Base-by-base conservation (phyloP, 306 rosid species). In the Cucurbita maxima region DNA sequence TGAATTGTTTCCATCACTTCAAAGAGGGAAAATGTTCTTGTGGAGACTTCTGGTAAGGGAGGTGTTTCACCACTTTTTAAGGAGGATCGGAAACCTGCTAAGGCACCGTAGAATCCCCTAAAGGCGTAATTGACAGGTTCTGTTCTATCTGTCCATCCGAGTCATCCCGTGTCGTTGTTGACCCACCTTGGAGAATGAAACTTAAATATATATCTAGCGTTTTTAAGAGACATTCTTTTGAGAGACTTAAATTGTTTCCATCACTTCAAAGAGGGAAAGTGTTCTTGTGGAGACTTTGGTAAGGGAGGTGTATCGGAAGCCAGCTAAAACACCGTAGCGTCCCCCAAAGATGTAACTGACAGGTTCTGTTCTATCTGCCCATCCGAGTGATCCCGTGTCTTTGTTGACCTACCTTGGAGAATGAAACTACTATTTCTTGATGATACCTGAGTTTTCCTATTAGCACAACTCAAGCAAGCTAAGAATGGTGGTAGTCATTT, bases 241-340 rank as follows among this genome's bases (percentile, higher is more conserved):
- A 90, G 96, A 83, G 96, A 90, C 86, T 86, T 91, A 48, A 93
- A 88, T 79, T 90, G 96, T 71, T 93, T 93, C 83, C 94, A 88
- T 82, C 97, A 90, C 86, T 90, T 90, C 74, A 86, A 75, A 69
- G 89, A 81, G 15, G 96, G 96, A 52, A 77, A 80, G 59, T 90
- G 98, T 83, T 87, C 96, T 30, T 92, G 96, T 87, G 92, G 89
- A 56, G 92, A 90, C 81, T 93, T 88, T 90, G 98, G 96, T 90
- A 92, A 84, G 48, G 75, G 90, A 84, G 50, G 75, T 54, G 37
- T 0, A 25, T 25, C 25, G 25, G 25, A 25, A 22, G 1, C 25
- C 25, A 25, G 25, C 25, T 25, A 25, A 25, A 2, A 2, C 0
- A 25, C 25, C 25, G 25, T 25, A 25, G 25, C 25, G 2, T 25